phyloP scores from a whole-genome alignment of 2,329 filamentous ascomycete species.

The Aspergillus pseudoviridinutans region DNA sequence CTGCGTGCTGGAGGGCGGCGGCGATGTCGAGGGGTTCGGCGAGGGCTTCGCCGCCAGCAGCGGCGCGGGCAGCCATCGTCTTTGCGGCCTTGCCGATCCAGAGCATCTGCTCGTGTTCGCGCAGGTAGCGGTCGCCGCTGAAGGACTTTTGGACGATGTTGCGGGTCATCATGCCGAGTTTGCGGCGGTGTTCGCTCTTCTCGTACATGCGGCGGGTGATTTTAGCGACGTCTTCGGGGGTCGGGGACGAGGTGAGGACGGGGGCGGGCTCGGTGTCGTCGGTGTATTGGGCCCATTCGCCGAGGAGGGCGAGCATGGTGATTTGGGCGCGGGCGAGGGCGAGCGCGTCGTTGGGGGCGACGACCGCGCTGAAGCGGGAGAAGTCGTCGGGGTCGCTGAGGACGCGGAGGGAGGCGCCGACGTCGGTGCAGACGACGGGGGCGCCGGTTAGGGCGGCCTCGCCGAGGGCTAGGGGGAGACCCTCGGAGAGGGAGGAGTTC shows the following conservation, averaged over 20 bases:
- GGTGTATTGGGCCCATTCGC: constrained; percentile 58
- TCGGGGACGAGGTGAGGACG: constrained; percentile 48
- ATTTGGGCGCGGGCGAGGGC: constrained; percentile 60
- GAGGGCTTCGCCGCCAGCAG: constrained; percentile 7
- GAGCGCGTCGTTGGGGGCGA: constrained; percentile 60
- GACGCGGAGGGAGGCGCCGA: constrained; percentile 40
- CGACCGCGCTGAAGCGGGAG: constrained; percentile 57
- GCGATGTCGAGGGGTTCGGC: constrained; percentile 24
- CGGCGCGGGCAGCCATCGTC: constrained; percentile 26
- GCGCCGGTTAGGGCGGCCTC: constrained; percentile 46
- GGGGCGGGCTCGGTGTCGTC: constrained; percentile 46
- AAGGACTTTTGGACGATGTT: constrained; percentile 58
- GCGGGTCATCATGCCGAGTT: constrained; percentile 56
- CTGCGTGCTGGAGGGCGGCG: constrained; percentile 20
- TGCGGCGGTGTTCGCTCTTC: constrained; percentile 54
- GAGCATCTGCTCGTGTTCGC: constrained; percentile 60
- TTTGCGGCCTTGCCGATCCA: constrained; percentile 45
- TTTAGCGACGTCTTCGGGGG: constrained; percentile 47
- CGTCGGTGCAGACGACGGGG: constrained; percentile 42
- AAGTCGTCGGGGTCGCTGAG: constrained; percentile 43
- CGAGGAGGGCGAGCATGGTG: constrained; percentile 58
- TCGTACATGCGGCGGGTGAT: constrained; percentile 58
- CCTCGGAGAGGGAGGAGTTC: constrained; percentile 45
- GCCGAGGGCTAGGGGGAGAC: constrained; percentile 43
- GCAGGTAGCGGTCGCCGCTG: constrained; percentile 56